A percentile compares a stretch with the other conserved stretches of the same genome.
These are phyloP conservation scores for Wickerhamiella shivajii DNA, from an alignment of 805 yeast species.

Conservation along the genomic window DNA sequence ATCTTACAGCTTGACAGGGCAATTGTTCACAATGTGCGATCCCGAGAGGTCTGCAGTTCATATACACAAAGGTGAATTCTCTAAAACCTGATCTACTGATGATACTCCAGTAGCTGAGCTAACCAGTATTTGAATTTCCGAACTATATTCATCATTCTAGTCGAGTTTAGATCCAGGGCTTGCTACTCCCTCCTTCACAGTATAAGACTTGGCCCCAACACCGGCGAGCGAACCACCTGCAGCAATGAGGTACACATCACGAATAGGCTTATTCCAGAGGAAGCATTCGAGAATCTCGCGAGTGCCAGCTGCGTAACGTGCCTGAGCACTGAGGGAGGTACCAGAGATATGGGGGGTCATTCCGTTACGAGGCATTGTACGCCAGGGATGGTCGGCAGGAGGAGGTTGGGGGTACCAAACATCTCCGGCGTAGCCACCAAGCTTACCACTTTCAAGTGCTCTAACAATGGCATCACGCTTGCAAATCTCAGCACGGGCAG, in stretches of 20 bases:
- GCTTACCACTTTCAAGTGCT: constrained; percentile 51
- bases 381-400: constrained; percentile 65
- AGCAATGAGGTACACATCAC: neutral
- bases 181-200: constrained; percentile 1
- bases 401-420: constrained; percentile 83
- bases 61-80: too few relatives aligned
- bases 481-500: constrained; percentile 73
- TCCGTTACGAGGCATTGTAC: constrained; percentile 57
- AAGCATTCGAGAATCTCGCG: constrained; percentile 48
- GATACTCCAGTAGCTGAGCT: too few relatives aligned
- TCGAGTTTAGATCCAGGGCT: neutral
- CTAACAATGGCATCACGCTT: constrained; percentile 61
- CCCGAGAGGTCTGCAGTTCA: too few relatives aligned
- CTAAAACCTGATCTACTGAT: too few relatives aligned
- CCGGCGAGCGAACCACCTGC: constrained; percentile 1
- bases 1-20: too few relatives aligned
- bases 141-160: too few relatives aligned
- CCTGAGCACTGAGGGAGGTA: constrained; percentile 67
- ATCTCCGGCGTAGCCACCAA: constrained; percentile 74
- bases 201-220: constrained; percentile 4
- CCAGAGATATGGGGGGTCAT: constrained; percentile 79
- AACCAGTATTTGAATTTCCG: too few relatives aligned
- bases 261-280: constrained; percentile 17
- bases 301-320: constrained; percentile 56
- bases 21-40: too few relatives aligned